phyloP scores from a whole-genome alignment of 2,329 filamentous ascomycete genomes.

The Byssoonygena ceratinophila region DNA sequence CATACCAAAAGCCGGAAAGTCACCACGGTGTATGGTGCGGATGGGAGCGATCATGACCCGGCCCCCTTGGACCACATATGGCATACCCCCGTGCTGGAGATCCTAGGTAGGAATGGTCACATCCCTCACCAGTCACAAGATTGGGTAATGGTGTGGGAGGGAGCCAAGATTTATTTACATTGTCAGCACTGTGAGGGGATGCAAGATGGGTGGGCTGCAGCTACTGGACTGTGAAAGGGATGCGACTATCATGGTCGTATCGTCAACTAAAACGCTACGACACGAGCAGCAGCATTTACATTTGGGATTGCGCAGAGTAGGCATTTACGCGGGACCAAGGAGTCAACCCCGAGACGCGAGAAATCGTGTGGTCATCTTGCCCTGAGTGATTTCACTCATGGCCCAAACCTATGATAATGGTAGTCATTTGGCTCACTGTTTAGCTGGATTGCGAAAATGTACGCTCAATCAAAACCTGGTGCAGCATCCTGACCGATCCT shows the following conservation, averaged over 20 bases:
- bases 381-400: too few species aligned
- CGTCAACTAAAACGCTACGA: too few species aligned
- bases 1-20: constrained; percentile 32
- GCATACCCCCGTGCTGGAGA: constrained; percentile 30
- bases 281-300: too few species aligned
- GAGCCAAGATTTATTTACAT: constrained; percentile 29
- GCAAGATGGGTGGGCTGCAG: constrained; percentile 10
- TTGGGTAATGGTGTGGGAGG: constrained; percentile 26
- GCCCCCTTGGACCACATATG: constrained; percentile 29
- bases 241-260: neutral
- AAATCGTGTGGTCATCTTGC: too few species aligned
- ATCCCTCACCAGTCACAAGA: constrained; percentile 28
- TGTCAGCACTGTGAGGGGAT: constrained; percentile 26
- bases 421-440: too few species aligned
- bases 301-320: too few species aligned
- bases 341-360: too few species aligned
- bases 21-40: constrained; percentile 29
- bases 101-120: constrained; percentile 24
- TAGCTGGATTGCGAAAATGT: too few species aligned
- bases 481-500: too few species aligned
- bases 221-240: neutral
- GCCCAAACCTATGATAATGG: too few species aligned
- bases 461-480: too few species aligned
- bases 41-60: constrained; percentile 23
- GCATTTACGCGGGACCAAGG: too few species aligned